phyloP scores from a whole-genome alignment of 768 basidiomycete genomes.

The Terana coerulea region DNA sequence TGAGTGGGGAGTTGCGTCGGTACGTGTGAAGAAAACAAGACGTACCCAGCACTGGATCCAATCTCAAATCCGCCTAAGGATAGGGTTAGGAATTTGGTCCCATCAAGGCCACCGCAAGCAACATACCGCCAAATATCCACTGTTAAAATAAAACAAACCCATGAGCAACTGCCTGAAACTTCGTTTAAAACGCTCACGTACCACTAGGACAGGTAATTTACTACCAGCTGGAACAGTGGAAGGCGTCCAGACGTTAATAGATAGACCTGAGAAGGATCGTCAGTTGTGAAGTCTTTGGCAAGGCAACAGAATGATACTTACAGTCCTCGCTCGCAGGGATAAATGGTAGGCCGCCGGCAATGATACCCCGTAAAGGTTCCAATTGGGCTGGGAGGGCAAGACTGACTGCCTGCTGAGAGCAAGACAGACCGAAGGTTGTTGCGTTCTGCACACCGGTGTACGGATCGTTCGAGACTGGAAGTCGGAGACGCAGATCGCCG shows the following conservation, averaged over 20 bases:
- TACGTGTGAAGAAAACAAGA: neutral
- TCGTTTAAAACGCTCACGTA: slow-evolving; percentile 19
- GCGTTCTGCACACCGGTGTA: slow-evolving; percentile 35
- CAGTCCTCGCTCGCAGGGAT: slow-evolving; percentile 43
- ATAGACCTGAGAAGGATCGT: slow-evolving; percentile 37
- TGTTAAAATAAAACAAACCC: slow-evolving; percentile 17
- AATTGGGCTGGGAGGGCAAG: neutral
- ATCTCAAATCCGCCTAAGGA: neutral
- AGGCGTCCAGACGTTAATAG: slow-evolving; percentile 39
- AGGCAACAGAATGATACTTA: slow-evolving; percentile 22
- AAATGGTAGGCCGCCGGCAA: neutral
- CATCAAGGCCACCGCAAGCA: neutral
- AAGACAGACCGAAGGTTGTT: slow-evolving; percentile 34
- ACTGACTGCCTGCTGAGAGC: slow-evolving; percentile 32
- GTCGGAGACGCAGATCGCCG: slow-evolving; percentile 21
- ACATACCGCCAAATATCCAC: slow-evolving; percentile 50
- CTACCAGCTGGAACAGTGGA: slow-evolving; percentile 37
- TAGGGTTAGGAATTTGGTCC: neutral
- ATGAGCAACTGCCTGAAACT: neutral
- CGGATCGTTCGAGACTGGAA: slow-evolving; percentile 20
- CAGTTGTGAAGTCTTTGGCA: neutral
- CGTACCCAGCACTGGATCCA: neutral
- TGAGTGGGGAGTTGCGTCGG: neutral
- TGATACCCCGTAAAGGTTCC: neutral
- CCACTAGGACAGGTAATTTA: slow-evolving; percentile 52